A percentile compares a stretch with the other conserved stretches of the same genome.
These are phyloP conservation scores for Collybiopsis luxurians DNA, from an alignment of 768 basidiomycete species.

Conservation along the genomic window DNA sequence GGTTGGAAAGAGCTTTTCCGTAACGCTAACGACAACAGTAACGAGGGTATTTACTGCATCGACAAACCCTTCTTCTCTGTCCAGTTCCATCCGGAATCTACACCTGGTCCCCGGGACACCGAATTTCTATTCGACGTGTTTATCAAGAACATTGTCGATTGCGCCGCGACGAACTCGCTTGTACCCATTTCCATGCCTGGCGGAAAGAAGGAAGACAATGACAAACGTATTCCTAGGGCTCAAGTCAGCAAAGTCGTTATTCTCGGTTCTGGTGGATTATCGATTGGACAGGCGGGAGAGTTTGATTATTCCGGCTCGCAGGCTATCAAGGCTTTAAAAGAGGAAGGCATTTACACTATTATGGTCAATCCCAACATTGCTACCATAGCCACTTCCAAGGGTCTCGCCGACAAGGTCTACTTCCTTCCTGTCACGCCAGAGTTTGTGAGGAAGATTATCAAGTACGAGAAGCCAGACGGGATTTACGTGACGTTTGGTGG, in stretches of 20 bases:
- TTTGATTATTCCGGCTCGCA: slow-evolving; percentile 99
- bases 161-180: slow-evolving; percentile 52
- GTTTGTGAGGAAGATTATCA: slow-evolving; percentile 96
- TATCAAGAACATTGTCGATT: slow-evolving; percentile 82
- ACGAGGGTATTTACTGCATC: slow-evolving; percentile 95
- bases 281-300: slow-evolving; percentile 98
- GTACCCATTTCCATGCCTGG: slow-evolving; percentile 70
- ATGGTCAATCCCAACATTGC: slow-evolving; percentile 99
- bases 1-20: slow-evolving; percentile 95
- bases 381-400: slow-evolving; percentile 95
- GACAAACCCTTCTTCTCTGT: slow-evolving; percentile 97
- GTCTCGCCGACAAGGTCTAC: slow-evolving; percentile 98
- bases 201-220: slow-evolving; percentile 82
- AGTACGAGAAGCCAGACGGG: slow-evolving; percentile 97
- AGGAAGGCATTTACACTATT: slow-evolving; percentile 98
- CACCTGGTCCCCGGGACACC: slow-evolving; percentile 95
- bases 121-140: slow-evolving; percentile 99
- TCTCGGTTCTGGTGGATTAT: slow-evolving; percentile 94
- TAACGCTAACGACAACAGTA: slow-evolving; percentile 96
- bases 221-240: slow-evolving; percentile 62
- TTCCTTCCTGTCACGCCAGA: slow-evolving; percentile 98
- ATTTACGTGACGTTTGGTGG: slow-evolving; percentile 99
- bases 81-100: slow-evolving; percentile 98
- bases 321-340: slow-evolving; percentile 98
- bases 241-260: slow-evolving; percentile 93